Evolutionary conservation across 768 basidiomycete genomes (phyloP).

Genomic region (Suillus placidus): DNA sequence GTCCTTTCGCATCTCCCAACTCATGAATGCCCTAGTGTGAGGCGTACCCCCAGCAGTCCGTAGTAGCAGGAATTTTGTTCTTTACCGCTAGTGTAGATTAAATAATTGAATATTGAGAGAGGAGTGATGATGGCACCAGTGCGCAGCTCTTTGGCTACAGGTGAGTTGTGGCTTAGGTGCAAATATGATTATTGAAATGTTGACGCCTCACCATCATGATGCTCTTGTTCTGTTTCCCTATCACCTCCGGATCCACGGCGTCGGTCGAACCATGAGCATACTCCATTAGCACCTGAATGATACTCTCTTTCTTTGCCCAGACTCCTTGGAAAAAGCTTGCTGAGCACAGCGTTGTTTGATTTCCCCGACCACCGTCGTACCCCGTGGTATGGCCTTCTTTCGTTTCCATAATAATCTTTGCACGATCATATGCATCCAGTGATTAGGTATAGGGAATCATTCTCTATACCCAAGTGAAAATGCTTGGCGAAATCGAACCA

Average conservation of each 20-base stretch:
- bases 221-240: background rate
- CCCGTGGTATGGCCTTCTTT: conserved; percentile 1
- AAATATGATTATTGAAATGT: background rate
- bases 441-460: conserved; percentile 33
- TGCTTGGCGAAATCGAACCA: conserved; percentile 35
- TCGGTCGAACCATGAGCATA: background rate
- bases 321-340: background rate
- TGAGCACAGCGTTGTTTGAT: conserved; percentile 19
- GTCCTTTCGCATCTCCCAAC: too few relatives aligned
- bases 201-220: background rate
- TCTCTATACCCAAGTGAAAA: conserved; percentile 16
- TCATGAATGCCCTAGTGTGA: too few relatives aligned
- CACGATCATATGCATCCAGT: conserved; percentile 29
- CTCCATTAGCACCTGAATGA: background rate
- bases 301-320: background rate
- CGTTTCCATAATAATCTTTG: conserved; percentile 8
- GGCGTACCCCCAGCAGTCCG: too few relatives aligned
- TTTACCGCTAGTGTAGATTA: background rate
- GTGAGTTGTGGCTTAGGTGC: background rate
- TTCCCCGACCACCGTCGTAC: conserved; percentile 6
- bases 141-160: background rate
- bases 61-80: background rate
- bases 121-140: background rate
- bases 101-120: background rate
- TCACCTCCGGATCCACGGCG: background rate